These are phyloP conservation scores for Handroanthus guayacan DNA, from an alignment of 257 asterid species.

Conservation along the genomic window DNA sequence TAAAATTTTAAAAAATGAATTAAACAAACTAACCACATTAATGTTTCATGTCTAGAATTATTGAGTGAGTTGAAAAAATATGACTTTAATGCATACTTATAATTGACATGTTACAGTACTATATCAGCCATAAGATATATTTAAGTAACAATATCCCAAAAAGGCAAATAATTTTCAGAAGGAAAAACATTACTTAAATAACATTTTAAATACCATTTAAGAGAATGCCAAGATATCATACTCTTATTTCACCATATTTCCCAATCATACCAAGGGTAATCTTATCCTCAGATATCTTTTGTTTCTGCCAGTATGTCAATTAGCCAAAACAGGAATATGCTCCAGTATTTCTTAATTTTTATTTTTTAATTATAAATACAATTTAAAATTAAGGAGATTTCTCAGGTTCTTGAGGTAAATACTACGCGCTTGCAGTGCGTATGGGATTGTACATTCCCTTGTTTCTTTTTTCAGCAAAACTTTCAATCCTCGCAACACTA, in stretches of 20 bases:
- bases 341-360: background rate
- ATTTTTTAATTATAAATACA: background rate
- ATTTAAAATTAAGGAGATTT: background rate
- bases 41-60: background rate
- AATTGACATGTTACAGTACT: background rate
- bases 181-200: background rate
- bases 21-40: too few species aligned
- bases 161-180: background rate
- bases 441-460: slow-evolving; percentile 9
- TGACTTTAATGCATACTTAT: background rate
- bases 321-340: slow-evolving; percentile 43
- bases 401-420: background rate
- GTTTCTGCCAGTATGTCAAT: slow-evolving; percentile 32
- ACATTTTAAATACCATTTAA: background rate
- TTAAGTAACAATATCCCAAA: background rate
- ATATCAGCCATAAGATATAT: background rate
- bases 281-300: slow-evolving; percentile 18
- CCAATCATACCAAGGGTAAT: background rate
- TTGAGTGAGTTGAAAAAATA: background rate
- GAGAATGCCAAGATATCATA: background rate
- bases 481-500: slow-evolving; percentile 43
- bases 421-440: slow-evolving; percentile 19
- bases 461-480: slow-evolving; percentile 38
- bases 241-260: background rate
- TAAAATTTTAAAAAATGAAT: too few species aligned